These are phyloP conservation scores for Xylaria sp. DNA, from an alignment of 2,329 filamentous ascomycete genomes.

Conservation along the genomic window DNA sequence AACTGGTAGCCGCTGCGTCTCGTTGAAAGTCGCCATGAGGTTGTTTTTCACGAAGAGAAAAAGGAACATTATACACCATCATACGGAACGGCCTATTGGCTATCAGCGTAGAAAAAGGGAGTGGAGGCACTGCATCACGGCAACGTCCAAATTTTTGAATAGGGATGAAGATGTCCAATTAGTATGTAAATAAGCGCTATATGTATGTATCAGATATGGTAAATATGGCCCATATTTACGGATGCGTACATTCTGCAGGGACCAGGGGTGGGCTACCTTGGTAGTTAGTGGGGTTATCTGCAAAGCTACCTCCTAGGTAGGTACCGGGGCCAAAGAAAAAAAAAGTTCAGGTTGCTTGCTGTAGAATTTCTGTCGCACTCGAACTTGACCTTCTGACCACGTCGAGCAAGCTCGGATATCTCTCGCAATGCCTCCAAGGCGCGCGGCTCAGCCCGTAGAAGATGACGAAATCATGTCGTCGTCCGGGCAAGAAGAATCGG, in stretches of 20 bases:
- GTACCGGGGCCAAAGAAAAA: slow-evolving; percentile 32
- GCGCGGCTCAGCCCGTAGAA: slow-evolving; percentile 27
- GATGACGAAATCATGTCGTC: slow-evolving; percentile 24
- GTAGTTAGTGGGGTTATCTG: slow-evolving; percentile 14
- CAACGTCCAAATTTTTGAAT: neutral
- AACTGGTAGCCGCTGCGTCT: slow-evolving; percentile 37
- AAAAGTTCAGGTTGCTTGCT: slow-evolving; percentile 20
- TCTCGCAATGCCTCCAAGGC: slow-evolving; percentile 27
- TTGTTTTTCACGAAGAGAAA: neutral
- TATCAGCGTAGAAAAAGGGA: neutral
- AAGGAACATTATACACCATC: neutral
- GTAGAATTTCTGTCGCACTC: slow-evolving; percentile 6
- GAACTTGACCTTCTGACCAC: neutral
- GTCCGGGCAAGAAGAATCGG: slow-evolving; percentile 34
- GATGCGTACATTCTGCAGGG: neutral
- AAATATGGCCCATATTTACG: neutral
- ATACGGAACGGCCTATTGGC: too few species aligned
- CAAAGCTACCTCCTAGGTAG: slow-evolving; percentile 9
- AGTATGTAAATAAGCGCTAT: neutral
- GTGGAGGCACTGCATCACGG: neutral
- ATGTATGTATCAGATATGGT: neutral
- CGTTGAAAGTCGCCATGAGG: neutral
- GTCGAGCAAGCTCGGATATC: slow-evolving; percentile 4
- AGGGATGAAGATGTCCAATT: neutral
- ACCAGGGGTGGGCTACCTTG: neutral